Evolutionary conservation across 441 rosid genomes (phyloP).

Genomic region (Breynia disticha): DNA sequence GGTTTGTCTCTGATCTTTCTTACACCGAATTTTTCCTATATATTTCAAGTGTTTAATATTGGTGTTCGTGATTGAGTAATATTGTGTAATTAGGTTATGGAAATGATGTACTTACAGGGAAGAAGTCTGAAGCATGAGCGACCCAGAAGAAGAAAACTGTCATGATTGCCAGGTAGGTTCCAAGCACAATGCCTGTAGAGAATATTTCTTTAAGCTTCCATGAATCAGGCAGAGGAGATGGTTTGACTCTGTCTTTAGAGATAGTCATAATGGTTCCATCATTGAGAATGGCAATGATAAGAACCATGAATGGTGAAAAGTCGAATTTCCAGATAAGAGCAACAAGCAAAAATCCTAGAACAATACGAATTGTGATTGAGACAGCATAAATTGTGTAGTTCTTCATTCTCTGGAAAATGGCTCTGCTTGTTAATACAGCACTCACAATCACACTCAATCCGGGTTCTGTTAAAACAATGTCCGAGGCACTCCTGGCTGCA

Average conservation of each 20-base stretch:
- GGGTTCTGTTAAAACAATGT: conserved; percentile 88
- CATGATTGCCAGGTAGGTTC: conserved; percentile 67
- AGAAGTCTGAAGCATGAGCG: conserved; percentile 47
- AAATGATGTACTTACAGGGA: conserved; percentile 58
- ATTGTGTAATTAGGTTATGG: no score
- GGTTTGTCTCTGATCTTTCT: conserved; percentile 30
- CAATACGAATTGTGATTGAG: conserved; percentile 89
- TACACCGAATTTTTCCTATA: conserved; percentile 50
- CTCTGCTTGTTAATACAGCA: conserved; percentile 87
- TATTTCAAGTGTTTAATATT: no score
- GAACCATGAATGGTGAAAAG: conserved; percentile 92
- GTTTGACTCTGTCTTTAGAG: conserved; percentile 83
- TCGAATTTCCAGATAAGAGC: conserved; percentile 93
- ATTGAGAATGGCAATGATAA: conserved; percentile 79
- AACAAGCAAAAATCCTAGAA: conserved; percentile 77
- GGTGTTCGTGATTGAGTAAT: no score
- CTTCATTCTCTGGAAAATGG: conserved; percentile 96
- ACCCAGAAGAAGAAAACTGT: conserved; percentile 79
- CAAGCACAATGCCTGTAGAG: conserved; percentile 71
- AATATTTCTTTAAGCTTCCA: conserved; percentile 92
- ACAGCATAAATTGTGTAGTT: conserved; percentile 97
- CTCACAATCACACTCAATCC: conserved; percentile 85
- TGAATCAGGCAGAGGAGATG: conserved; percentile 84
- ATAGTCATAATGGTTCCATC: conserved; percentile 98
- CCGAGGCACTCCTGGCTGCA: conserved; percentile 85